These are phyloP conservation scores for Wickerhamiella infanticola DNA, from an alignment of 1,139 yeast genomes.

Conservation along the genomic window DNA sequence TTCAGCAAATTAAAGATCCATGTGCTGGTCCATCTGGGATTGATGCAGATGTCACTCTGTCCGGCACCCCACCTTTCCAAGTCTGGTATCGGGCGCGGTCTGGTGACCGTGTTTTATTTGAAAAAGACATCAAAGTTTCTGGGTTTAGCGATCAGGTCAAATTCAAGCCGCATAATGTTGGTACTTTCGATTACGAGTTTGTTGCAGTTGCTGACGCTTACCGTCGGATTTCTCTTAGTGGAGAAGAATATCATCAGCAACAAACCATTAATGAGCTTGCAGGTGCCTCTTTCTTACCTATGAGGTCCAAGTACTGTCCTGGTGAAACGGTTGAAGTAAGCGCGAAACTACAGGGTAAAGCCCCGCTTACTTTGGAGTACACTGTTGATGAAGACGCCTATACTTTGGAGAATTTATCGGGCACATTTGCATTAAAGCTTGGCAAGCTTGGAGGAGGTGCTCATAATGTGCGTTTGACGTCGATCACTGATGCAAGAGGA, in stretches of 20 bases:
- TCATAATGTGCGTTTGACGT: constrained; percentile 44
- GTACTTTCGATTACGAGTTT: constrained; percentile 62
- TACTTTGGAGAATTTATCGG: neutral
- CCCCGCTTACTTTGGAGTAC: constrained; percentile 60
- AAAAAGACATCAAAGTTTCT: constrained; percentile 16
- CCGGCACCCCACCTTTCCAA: constrained; percentile 73
- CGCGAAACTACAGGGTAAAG: constrained; percentile 53
- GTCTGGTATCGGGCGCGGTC: constrained; percentile 42
- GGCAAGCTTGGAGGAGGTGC: constrained; percentile 40
- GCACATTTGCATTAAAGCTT: neutral
- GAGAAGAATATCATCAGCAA: constrained; percentile 18
- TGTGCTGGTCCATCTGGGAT: constrained; percentile 92
- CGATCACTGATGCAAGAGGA: constrained; percentile 55
- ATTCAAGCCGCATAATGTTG: constrained; percentile 69
- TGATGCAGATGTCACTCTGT: constrained; percentile 45
- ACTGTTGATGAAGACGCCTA: constrained; percentile 35
- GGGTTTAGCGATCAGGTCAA: constrained; percentile 37
- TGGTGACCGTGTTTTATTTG: constrained; percentile 17
- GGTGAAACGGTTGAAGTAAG: constrained; percentile 36
- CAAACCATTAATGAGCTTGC: constrained; percentile 26
- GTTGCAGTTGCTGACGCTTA: constrained; percentile 26
- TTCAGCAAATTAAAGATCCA: constrained; percentile 50
- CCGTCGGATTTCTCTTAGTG: constrained; percentile 21
- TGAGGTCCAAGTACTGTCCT: constrained; percentile 24
- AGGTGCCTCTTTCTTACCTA: constrained; percentile 22